phyloP scores from a whole-genome alignment of 176 grass and related monocot genomes.

The Bolboschoenus planiculmis region DNA sequence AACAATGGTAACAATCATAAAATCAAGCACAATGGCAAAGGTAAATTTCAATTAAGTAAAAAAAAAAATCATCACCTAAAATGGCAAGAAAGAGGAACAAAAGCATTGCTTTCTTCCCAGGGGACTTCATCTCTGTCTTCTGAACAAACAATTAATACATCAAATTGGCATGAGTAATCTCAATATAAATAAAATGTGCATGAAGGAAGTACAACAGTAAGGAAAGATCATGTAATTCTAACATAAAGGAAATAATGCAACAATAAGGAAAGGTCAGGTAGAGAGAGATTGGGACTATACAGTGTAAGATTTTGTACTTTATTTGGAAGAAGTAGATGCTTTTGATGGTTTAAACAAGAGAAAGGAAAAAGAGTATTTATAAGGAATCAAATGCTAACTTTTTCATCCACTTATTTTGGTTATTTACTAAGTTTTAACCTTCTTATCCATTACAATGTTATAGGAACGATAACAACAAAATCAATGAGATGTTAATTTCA shows the following conservation, averaged over 20 bases:
- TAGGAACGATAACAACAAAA: not conserved
- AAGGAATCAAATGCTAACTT: not conserved
- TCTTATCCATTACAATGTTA: not conserved
- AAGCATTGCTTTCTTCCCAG: slow-evolving; percentile 8
- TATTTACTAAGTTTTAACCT: not conserved
- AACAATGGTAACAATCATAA: not conserved
- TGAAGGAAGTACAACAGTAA: not conserved
- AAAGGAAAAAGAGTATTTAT: not conserved
- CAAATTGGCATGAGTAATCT: slow-evolving; percentile 11
- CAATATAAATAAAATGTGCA: slow-evolving; percentile 13
- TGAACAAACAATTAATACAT: slow-evolving; percentile 5
- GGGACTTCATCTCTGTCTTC: slow-evolving; percentile 24
- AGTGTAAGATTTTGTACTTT: not conserved
- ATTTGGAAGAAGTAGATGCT: not conserved
- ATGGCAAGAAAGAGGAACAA: slow-evolving; percentile 1
- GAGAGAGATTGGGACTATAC: not conserved
- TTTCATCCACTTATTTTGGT: not conserved
- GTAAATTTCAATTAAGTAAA: not conserved
- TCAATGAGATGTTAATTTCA: not conserved
- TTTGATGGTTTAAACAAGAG: not conserved
- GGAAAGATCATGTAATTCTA: not conserved
- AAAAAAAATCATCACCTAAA: slow-evolving; percentile 14
- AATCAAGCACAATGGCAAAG: not conserved
- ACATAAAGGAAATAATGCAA: not conserved
- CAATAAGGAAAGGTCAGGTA: not conserved